These are phyloP conservation scores for Fusarium drepaniforme DNA, from an alignment of 2,329 filamentous ascomycete species.

Conservation along the genomic window DNA sequence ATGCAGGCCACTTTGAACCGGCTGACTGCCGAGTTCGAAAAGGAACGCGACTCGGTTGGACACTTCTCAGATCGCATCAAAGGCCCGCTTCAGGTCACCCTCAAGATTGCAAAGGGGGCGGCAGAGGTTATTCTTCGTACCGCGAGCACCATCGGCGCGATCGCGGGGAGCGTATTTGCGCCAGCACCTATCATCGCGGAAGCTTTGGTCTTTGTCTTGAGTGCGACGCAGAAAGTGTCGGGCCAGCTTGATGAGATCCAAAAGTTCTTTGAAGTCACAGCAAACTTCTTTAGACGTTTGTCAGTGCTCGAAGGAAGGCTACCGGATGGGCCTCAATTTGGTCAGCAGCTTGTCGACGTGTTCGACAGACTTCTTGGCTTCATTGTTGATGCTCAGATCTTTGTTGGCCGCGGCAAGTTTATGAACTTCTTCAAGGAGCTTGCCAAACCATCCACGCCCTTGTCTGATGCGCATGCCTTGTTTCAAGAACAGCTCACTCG, in stretches of 20 bases:
- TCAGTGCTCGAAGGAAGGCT: background rate
- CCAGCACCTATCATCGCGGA: background rate
- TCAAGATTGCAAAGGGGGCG: background rate
- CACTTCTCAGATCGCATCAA: background rate
- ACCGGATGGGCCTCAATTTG: background rate
- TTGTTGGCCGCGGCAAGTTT: background rate
- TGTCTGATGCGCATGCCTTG: background rate
- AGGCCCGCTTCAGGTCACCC: background rate
- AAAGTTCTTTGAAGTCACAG: background rate
- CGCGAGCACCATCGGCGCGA: background rate
- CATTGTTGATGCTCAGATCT: background rate
- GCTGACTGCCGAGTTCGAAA: background rate
- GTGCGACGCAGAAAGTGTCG: background rate
- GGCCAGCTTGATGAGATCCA: background rate
- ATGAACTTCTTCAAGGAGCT: background rate
- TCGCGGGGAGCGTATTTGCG: background rate
- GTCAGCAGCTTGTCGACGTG: background rate
- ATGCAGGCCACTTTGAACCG: background rate
- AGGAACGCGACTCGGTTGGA: background rate
- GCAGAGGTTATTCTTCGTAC: background rate
- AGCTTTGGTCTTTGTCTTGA: background rate
- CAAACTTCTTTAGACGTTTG: background rate
- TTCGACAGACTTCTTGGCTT: background rate
- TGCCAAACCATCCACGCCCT: background rate
- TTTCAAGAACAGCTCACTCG: background rate